A percentile compares a stretch with the other conserved stretches of the same genome.
Evolutionary conservation across 805 yeast genomes (phyloP).

Genomic region (Brettanomyces anomalus): DNA sequence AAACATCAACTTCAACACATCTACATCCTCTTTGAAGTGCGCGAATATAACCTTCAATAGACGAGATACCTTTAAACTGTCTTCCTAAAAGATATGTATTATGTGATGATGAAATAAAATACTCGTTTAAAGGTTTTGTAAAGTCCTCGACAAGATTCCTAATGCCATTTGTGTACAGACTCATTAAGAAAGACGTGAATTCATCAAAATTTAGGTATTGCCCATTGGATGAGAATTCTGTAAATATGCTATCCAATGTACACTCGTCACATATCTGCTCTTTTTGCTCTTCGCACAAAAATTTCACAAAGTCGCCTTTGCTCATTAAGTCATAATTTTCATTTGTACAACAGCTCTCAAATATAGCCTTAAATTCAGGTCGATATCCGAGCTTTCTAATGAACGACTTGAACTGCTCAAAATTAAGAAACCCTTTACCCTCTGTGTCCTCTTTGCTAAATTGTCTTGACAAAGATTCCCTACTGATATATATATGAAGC

Average conservation of each 20-base stretch:
- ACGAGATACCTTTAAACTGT: slow-evolving; percentile 79
- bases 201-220: slow-evolving; percentile 18
- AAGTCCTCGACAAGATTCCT: slow-evolving; percentile 26
- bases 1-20: slow-evolving; percentile 89
- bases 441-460: slow-evolving; percentile 49
- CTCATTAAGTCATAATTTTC: slow-evolving; percentile 12
- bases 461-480: slow-evolving; percentile 35
- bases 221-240: slow-evolving; percentile 25
- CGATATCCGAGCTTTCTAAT: slow-evolving; percentile 61
- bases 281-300: slow-evolving; percentile 38
- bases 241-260: slow-evolving; percentile 27
- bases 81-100: slow-evolving; percentile 86
- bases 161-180: slow-evolving; percentile 22
- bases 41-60: slow-evolving; percentile 81
- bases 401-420: slow-evolving; percentile 67
- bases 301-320: slow-evolving; percentile 29
- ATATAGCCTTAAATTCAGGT: slow-evolving; percentile 44
- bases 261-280: slow-evolving; percentile 27
- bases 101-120: slow-evolving; percentile 88
- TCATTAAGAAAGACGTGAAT: slow-evolving; percentile 23
- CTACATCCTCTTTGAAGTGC: slow-evolving; percentile 89
- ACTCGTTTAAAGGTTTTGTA: slow-evolving; percentile 68
- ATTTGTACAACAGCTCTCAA: slow-evolving; percentile 18
- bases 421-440: slow-evolving; percentile 44
- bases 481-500: slow-evolving; percentile 64